Base-by-base conservation (phyloP, 176 grass and related monocot species). In the Bromus sterilis region DNA sequence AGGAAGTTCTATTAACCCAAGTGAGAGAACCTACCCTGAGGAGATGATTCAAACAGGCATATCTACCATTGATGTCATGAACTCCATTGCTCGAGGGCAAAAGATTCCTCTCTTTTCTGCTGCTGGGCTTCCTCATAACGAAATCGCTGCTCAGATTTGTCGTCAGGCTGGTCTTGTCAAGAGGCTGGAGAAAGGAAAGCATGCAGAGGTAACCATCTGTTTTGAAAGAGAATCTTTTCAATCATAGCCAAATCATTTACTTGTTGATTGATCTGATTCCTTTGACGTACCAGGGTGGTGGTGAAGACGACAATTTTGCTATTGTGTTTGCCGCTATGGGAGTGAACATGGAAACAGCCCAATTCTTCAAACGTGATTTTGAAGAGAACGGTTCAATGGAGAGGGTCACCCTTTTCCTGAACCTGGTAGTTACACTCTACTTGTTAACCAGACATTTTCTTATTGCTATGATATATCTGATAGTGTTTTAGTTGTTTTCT, bases 241-340 rank as follows among this genome's bases (percentile, higher is more conserved):
- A 80, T 11, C 11, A 13, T 72, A 29, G 8, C 29, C 73, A 11
- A 85, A 30, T 59, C 25, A 42, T 55, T 55, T 74, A 35, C 4
- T 66, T 29, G 13, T 44, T 71, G 23, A 35, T 10, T 76, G 23
- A 74, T 58, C n/a, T 82, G 44, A 59, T 57, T 57, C 58, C 20
- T 26, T 46, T 71, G 66, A 82, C 9, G 23, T 78, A 10, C 57
- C 70, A 99, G 91, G 73, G 74, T 80, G 93, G 74, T 82, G 93
- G 93, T 78, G 96, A 91, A 88, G 96, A 99, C 1, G 96, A 99
- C 67, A 99, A 99, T 67, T 99, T 99, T 66, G 96, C 96, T 78
- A 99, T 99, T 36, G 96, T 99, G n/a, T 99, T 99, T 93, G 96
- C 96, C n/a, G 96, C 96, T 79, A 99, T 99, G 96, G 96, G 96